phyloP scores from a whole-genome alignment of 108 stramenopile species.

The Discostella pseudostelligera region DNA sequence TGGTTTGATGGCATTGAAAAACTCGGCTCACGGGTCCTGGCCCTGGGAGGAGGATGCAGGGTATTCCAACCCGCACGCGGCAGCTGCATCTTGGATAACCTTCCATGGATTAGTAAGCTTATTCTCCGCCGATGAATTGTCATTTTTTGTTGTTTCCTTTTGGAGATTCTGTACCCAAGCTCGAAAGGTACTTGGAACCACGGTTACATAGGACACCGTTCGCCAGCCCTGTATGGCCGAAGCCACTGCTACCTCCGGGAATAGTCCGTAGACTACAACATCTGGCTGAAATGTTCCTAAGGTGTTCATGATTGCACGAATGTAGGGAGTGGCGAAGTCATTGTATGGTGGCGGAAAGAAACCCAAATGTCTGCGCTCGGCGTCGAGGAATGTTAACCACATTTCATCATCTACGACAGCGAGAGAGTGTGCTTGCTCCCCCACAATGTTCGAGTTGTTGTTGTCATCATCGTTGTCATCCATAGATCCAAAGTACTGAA shows the following conservation, averaged over 20 bases:
- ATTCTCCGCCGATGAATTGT: too few species aligned
- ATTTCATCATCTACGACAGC: conserved; percentile 24
- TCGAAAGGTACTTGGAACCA: conserved; percentile 1
- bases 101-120: conserved; percentile 11
- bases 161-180: conserved; percentile 14
- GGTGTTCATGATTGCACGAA: conserved; percentile 24
- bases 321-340: conserved; percentile 9
- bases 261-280: conserved; percentile 26
- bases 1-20: conserved; percentile 9
- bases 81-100: conserved; percentile 22
- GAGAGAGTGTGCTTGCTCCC: neutral
- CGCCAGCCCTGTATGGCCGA: conserved; percentile 24
- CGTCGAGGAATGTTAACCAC: conserved; percentile 23
- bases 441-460: neutral
- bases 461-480: neutral
- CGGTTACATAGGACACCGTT: conserved; percentile 19
- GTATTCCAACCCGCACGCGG: conserved; percentile 22
- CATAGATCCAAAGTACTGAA: conserved; percentile 19
- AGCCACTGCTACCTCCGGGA: conserved; percentile 29
- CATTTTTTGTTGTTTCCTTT: neutral
- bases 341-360: conserved; percentile 30
- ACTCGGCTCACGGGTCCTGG: neutral
- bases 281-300: conserved; percentile 21
- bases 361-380: conserved; percentile 16
- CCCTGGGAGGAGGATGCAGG: neutral